phyloP scores from a whole-genome alignment of 176 grass and related monocot species.

The Thinopyrum elongatum region DNA sequence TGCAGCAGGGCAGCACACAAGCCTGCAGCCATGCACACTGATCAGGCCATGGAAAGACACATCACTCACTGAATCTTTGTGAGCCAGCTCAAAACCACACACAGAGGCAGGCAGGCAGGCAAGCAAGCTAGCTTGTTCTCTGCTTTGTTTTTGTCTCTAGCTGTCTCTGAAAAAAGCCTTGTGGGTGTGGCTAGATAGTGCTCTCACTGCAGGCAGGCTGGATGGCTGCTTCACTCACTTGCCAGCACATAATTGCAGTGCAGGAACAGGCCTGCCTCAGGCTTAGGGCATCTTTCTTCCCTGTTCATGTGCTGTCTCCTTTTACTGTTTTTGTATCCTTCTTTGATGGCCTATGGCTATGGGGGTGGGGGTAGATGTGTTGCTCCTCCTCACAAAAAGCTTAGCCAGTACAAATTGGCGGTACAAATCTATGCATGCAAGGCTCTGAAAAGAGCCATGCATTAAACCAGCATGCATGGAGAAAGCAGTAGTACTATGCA shows the following conservation, averaged over 20 bases:
- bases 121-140: slow-evolving; percentile 29
- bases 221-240: slow-evolving; percentile 35
- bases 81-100: slow-evolving; percentile 35
- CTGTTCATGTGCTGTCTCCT: slow-evolving; percentile 50
- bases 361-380: slow-evolving; percentile 23
- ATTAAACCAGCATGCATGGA: slow-evolving; percentile 49
- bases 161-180: slow-evolving; percentile 52
- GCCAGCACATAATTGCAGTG: slow-evolving; percentile 39
- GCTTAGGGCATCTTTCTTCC: slow-evolving; percentile 57
- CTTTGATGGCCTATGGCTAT: slow-evolving; percentile 24
- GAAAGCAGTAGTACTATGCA: slow-evolving; percentile 29
- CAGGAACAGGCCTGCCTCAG: slow-evolving; percentile 47
- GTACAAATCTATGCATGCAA: slow-evolving; percentile 47
- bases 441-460: slow-evolving; percentile 47
- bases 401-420: slow-evolving; percentile 19
- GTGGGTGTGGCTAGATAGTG: slow-evolving; percentile 28
- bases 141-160: slow-evolving; percentile 64
- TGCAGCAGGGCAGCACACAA: background rate
- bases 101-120: background rate
- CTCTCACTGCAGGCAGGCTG: slow-evolving; percentile 37
- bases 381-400: slow-evolving; percentile 16
- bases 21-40: slow-evolving; percentile 42
- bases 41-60: slow-evolving; percentile 64
- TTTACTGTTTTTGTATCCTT: slow-evolving; percentile 54
- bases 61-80: slow-evolving; percentile 52